Conservation (phyloP, 345 rosid genomes). For the Citrus glauca region DNA sequence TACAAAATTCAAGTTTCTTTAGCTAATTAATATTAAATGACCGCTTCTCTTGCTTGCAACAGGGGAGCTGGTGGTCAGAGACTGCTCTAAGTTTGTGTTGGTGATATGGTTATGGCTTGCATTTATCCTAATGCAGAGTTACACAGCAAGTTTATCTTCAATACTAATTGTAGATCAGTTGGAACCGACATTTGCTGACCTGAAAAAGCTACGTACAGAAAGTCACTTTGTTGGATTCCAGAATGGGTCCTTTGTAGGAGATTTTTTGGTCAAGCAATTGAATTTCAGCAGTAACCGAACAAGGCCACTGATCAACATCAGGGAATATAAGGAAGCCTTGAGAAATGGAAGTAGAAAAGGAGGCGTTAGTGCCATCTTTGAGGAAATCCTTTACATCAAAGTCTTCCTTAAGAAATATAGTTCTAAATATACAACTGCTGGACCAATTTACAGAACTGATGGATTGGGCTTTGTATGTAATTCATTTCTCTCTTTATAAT, state of each 20-base stretch:
- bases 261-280: background rate
- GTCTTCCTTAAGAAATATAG: slow-evolving; percentile 21
- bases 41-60: background rate
- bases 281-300: background rate
- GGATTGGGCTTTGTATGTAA: slow-evolving; percentile 41
- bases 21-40: no score
- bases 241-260: slow-evolving; percentile 10
- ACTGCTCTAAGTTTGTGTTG: slow-evolving; percentile 22
- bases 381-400: slow-evolving; percentile 24
- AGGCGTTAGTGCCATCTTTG: slow-evolving; percentile 35
- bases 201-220: slow-evolving; percentile 1
- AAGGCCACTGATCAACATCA: background rate
- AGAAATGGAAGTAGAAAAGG: slow-evolving; percentile 21
- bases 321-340: slow-evolving; percentile 6
- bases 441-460: slow-evolving; percentile 19
- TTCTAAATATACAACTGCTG: slow-evolving; percentile 19
- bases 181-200: slow-evolving; percentile 13
- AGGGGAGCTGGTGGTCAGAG: slow-evolving; percentile 22
- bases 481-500: background rate
- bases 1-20: no score
- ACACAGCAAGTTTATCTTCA: slow-evolving; percentile 28
- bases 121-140: slow-evolving; percentile 1
- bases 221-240: slow-evolving; percentile 19
- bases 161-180: slow-evolving; percentile 22
- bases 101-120: slow-evolving; percentile 20